These are phyloP conservation scores for Talaromyces marneffei DNA, from an alignment of 2,329 filamentous ascomycete genomes.

Conservation along the genomic window DNA sequence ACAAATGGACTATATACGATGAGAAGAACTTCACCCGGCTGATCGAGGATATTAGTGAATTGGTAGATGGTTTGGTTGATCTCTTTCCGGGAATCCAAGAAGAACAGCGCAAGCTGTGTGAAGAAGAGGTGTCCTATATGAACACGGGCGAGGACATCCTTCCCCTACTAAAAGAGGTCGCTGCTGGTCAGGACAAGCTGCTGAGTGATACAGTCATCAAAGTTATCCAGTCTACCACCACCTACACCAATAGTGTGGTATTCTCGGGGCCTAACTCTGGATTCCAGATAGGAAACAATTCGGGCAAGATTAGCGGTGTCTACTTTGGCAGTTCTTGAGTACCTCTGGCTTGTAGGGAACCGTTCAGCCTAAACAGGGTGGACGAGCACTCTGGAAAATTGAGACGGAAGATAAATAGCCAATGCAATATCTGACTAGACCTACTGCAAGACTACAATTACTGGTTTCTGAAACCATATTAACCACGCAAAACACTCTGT, in stretches of 20 bases:
- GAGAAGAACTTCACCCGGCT: constrained; percentile 25
- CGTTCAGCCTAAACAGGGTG: too few species aligned
- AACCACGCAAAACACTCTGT: too few species aligned
- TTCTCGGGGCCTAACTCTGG: constrained; percentile 9
- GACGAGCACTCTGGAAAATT: too few species aligned
- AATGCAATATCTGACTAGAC: too few species aligned
- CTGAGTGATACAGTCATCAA: constrained; percentile 6
- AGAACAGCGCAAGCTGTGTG: constrained; percentile 19
- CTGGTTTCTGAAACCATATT: too few species aligned
- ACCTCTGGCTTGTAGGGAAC: too few species aligned
- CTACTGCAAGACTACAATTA: too few species aligned
- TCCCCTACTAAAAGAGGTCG: constrained; percentile 11
- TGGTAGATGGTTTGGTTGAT: constrained; percentile 23
- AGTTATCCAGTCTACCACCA: constrained; percentile 5
- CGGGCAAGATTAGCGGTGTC: constrained; percentile 5
- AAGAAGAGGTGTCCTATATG: constrained; percentile 18
- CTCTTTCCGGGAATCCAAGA: constrained; percentile 22
- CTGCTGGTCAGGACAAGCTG: constrained; percentile 9
- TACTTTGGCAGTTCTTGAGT: too few species aligned
- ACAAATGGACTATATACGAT: constrained; percentile 26
- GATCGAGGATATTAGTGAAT: constrained; percentile 26
- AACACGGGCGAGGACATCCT: background rate
- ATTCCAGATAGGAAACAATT: constrained; percentile 12
- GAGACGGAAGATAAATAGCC: too few species aligned
- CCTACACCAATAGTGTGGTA: constrained; percentile 7